Evolutionary conservation across 2,329 filamentous ascomycete genomes (phyloP), one percentile per base, ranked within the genome.

Genomic region (Fusarium circinatum): DNA sequence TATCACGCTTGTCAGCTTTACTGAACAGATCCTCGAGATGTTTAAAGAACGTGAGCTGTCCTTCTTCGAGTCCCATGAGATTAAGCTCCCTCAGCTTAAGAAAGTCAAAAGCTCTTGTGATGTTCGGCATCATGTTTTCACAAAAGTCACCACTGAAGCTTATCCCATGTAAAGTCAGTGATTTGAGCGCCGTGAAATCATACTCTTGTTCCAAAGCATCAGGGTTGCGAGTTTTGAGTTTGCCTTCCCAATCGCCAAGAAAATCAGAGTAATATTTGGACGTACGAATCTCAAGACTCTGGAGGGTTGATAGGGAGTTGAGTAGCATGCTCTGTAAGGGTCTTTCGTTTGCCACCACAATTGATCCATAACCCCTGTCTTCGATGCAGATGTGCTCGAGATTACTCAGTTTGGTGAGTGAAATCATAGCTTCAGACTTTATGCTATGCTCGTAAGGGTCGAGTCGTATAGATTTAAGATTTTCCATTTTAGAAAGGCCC

Each of bases 311-410:
- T 0, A 47, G 7, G 2, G 63, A 72, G 7, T 68, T 72, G 14
- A 64, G 49, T 1, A 72, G 49, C 3, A 72, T 54, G 5, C 44
- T 39, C 13, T 57, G 48, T 0, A 71, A 3, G 6, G n/a, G 13
- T 1, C 17, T 18, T 28, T 47, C 26, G 5, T 14, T 5, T 9
- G 9, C 32, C 32, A 34, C 32, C 32, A 28, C 6, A 6, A 52
- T 34, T 12, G 8, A 26, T 2, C 14, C 30, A 8, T 12, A 30
- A 0, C 6, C 26, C 13, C 13, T 4, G 8, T 18, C 32, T 8
- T 17, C 3, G 18, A 72, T 9, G 18, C 20, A 14, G 4, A 72
- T 36, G n/a, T 72, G 70, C 4, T 72, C 17, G 1, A 72, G 64
- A 9, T 30, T 54, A 1, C n/a, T 6, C 12, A 72, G 34, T 1